These are phyloP conservation scores for Lepidium africanum DNA, from an alignment of 345 rosid genomes.

Conservation along the genomic window DNA sequence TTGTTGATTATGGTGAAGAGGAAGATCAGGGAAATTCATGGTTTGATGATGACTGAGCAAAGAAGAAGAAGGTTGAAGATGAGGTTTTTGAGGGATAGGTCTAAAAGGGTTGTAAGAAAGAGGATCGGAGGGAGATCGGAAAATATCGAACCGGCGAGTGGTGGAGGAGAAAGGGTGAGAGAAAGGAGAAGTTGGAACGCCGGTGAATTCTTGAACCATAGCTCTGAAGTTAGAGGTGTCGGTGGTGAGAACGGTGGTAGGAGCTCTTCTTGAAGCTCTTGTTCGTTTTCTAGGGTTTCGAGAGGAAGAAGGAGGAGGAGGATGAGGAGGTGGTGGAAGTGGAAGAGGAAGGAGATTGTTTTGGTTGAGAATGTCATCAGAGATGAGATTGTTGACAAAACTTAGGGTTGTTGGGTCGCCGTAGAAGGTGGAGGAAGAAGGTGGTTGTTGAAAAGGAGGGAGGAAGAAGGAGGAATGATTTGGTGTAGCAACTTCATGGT, in stretches of 20 bases:
- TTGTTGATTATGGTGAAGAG: slow-evolving; percentile 16
- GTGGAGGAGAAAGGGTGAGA: slow-evolving; percentile 51
- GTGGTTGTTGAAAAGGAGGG: slow-evolving; percentile 25
- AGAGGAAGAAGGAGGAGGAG: not conserved
- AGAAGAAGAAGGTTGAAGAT: slow-evolving; percentile 31
- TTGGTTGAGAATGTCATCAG: slow-evolving; percentile 11
- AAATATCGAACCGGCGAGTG: slow-evolving; percentile 54
- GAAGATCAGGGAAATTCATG: slow-evolving; percentile 29
- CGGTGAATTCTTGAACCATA: slow-evolving; percentile 97
- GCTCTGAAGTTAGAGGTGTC: slow-evolving; percentile 86
- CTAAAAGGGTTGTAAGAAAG: slow-evolving; percentile 48
- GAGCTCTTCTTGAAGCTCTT: slow-evolving; percentile 83
- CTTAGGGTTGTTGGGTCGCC: slow-evolving; percentile 14
- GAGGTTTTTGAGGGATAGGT: slow-evolving; percentile 46
- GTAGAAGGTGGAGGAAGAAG: slow-evolving; percentile 19
- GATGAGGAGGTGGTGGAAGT: slow-evolving; percentile 24
- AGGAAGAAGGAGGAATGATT: slow-evolving; percentile 34
- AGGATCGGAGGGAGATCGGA: slow-evolving; percentile 33
- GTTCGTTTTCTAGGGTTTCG: slow-evolving; percentile 80
- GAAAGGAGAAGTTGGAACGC: slow-evolving; percentile 77
- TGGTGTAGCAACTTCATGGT: slow-evolving; percentile 34
- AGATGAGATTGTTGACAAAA: slow-evolving; percentile 13
- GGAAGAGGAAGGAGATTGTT: slow-evolving; percentile 31
- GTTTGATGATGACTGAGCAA: slow-evolving; percentile 15
- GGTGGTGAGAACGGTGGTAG: slow-evolving; percentile 82